Evolutionary conservation across 2,329 filamentous ascomycete genomes (phyloP).

Genomic region (Ophiostoma ulmi): DNA sequence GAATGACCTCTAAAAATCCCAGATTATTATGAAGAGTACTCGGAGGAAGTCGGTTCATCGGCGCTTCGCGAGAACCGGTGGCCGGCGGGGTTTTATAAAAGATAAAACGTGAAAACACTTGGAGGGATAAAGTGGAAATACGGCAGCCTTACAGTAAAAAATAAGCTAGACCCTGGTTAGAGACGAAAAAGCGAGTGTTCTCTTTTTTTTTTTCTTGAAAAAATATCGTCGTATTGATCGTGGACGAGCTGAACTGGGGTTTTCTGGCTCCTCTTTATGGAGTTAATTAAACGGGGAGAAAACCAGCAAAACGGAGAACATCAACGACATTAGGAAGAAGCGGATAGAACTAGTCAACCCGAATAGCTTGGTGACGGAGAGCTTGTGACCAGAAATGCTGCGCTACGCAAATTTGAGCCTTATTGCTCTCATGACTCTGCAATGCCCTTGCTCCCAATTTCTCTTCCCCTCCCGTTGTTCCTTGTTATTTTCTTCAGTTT

Average conservation of each 20-base stretch:
- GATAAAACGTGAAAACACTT: neutral
- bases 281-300: neutral
- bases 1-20: neutral
- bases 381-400: slow-evolving; percentile 9
- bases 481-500: neutral
- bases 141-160: neutral
- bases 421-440: neutral
- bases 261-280: neutral
- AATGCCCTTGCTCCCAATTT: neutral
- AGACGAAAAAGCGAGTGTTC: neutral
- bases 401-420: neutral
- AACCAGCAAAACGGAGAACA: neutral
- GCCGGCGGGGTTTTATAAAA: neutral
- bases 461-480: neutral
- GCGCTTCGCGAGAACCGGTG: neutral
- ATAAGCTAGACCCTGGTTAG: neutral
- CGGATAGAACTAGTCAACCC: neutral
- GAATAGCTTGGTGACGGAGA: neutral
- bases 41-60: neutral
- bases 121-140: neutral
- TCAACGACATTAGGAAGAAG: neutral
- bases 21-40: neutral
- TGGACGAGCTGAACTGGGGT: neutral
- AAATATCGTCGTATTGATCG: neutral
- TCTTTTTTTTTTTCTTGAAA: neutral